phyloP scores from a whole-genome alignment of 1,139 yeast genomes.

The Saccharomyces hybrid region DNA sequence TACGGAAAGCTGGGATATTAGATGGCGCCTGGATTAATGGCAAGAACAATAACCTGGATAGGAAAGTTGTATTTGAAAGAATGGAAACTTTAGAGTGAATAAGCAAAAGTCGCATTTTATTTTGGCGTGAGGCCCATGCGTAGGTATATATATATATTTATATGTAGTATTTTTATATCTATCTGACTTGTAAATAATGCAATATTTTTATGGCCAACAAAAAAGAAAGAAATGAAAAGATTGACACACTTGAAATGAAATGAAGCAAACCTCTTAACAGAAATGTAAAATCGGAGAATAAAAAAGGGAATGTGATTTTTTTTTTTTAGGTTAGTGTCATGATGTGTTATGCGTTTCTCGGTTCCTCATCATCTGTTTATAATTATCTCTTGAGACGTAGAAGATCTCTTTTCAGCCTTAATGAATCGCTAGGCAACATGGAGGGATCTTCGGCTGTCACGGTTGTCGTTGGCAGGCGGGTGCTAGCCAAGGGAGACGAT shows the following conservation, averaged over 20 bases:
- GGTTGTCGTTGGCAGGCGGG: neutral
- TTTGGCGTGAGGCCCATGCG: neutral
- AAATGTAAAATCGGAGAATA: neutral
- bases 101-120: neutral
- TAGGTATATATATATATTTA: neutral
- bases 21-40: constrained; percentile 52
- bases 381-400: neutral
- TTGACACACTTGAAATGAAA: neutral
- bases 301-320: neutral
- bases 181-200: constrained; percentile 9
- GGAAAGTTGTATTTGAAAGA: neutral
- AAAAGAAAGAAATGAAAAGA: constrained; percentile 2
- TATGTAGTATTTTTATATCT: constrained; percentile 2
- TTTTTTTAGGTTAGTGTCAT: neutral
- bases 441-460: neutral
- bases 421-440: neutral
- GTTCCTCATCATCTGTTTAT: neutral
- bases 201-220: constrained; percentile 1
- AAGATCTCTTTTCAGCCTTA: neutral
- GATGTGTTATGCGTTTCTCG: neutral
- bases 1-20: constrained; percentile 72
- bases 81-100: neutral
- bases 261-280: neutral
- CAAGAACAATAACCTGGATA: neutral
- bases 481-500: neutral